phyloP scores from a whole-genome alignment of 2,329 filamentous ascomycete species.

The Cytospora piceicola region DNA sequence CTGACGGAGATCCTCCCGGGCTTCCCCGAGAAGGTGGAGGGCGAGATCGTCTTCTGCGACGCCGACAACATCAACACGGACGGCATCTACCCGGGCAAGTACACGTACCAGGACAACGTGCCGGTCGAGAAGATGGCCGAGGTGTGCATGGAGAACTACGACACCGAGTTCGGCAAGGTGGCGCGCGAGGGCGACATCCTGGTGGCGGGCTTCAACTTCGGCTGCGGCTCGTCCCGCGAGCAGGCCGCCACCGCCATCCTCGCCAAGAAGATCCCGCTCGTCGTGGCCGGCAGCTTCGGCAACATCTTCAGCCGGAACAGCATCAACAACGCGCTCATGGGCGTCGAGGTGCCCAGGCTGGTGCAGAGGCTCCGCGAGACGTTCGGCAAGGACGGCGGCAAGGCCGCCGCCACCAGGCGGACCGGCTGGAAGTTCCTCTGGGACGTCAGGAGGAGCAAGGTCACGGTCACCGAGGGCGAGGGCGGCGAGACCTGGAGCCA shows the following conservation, averaged over 20 bases:
- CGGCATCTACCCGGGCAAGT: constrained; percentile 85
- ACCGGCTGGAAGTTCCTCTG: constrained; percentile 85
- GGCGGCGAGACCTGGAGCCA: constrained; percentile 73
- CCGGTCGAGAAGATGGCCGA: constrained; percentile 72
- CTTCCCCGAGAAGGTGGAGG: constrained; percentile 80
- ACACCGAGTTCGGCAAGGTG: constrained; percentile 66
- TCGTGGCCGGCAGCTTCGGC: constrained; percentile 79
- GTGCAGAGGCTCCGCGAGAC: constrained; percentile 67
- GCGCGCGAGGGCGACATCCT: constrained; percentile 77
- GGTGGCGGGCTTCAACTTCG: constrained; percentile 87
- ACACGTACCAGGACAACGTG: constrained; percentile 89
- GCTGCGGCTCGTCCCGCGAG: constrained; percentile 79
- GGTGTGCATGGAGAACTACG: constrained; percentile 95
- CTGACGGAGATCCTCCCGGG: constrained; percentile 55
- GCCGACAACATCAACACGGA: constrained; percentile 87
- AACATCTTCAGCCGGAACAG: constrained; percentile 82
- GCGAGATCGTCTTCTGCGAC: constrained; percentile 88
- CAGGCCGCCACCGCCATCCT: constrained; percentile 88
- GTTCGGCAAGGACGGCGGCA: constrained; percentile 52
- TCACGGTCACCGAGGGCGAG: constrained; percentile 71
- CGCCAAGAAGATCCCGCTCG: constrained; percentile 77
- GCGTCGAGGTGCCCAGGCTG: constrained; percentile 70
- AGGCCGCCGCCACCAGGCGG: constrained; percentile 64
- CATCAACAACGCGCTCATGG: constrained; percentile 79
- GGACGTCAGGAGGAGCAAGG: constrained; percentile 75